Base-by-base conservation (phyloP, 2,329 filamentous ascomycete species). In the Dactylellina leptospora region DNA sequence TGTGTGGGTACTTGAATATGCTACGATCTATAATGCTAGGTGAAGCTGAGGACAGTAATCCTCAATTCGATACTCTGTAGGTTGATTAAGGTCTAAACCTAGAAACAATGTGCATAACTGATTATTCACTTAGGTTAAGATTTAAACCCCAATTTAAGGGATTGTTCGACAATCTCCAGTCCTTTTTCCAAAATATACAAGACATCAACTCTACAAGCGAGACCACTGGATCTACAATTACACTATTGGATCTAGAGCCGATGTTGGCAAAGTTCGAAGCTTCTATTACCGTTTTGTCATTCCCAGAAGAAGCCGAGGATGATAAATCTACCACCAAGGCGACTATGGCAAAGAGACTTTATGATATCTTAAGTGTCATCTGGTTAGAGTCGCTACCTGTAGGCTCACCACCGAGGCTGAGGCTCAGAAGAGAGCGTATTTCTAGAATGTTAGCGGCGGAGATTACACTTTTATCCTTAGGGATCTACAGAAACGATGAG, bases 391-490 rank as follows among this genome's bases (percentile, higher is more conserved):
- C 45, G 0, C 47, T 72, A 8, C 59, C 68, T 0, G 38, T 25
- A 8, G 30, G 40, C 16, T 48, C 54, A 28, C 68, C 68, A n/a
- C 45, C 54, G 0, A 64, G 42, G 27, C 13, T 56, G 22, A 59
- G 68, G 22, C 55, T 72, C 28, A 59, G 68, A 48, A 63, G 68
- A 45, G 68, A 72, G 22, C 30, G 53, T 9, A 55, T 72, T 16
- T 59, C 68, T n/a, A 58, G 68, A 45, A 72, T 72, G 68, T 8
- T 64, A 16, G 50, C 59, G 2, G 56, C 54, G 4, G 68, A 72
- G 16, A 50, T 55, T 16, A 23, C 40, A 3, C 59, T 72, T 13
- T 72, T 53, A 2, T 72, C 59, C 2, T 18, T 72, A 6, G 68
- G 68, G 30, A 22, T 53, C 8, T 72, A 59, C 36, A 20, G 50